phyloP scores from a whole-genome alignment of 2,329 filamentous ascomycete species.

The Aspergillus tubingensis region DNA sequence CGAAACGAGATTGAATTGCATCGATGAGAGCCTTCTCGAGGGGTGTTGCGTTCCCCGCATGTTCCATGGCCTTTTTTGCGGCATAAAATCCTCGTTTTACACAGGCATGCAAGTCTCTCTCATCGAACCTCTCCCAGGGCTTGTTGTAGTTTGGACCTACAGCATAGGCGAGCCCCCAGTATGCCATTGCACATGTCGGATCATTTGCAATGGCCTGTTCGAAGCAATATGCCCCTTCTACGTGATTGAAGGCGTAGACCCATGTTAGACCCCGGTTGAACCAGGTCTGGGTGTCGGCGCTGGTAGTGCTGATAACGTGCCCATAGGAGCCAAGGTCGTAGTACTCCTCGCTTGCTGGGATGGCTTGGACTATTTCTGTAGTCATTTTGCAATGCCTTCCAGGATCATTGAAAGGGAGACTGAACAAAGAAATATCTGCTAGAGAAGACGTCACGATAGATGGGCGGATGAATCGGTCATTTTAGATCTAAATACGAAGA shows the following conservation, averaged over 20 bases:
- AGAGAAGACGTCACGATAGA: too few species aligned
- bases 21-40: conserved; percentile 64
- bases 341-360: conserved; percentile 28
- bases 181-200: conserved; percentile 46
- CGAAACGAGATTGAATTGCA: conserved; percentile 64
- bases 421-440: too few species aligned
- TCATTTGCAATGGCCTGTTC: conserved; percentile 46
- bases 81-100: conserved; percentile 53
- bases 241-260: conserved; percentile 76
- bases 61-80: conserved; percentile 45
- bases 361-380: conserved; percentile 8
- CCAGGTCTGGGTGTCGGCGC: conserved; percentile 61
- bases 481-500: too few species aligned
- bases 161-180: conserved; percentile 54
- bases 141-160: conserved; percentile 58
- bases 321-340: conserved; percentile 62
- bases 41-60: conserved; percentile 40
- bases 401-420: too few species aligned
- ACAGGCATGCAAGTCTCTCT: conserved; percentile 39
- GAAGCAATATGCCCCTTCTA: conserved; percentile 62
- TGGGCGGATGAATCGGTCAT: too few species aligned
- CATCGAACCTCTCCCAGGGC: conserved; percentile 52
- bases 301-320: conserved; percentile 58
- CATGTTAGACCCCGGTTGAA: conserved; percentile 73
- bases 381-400: too few species aligned